These are phyloP conservation scores for Trichophyton simii DNA, from an alignment of 2,329 filamentous ascomycete genomes.

Conservation along the genomic window DNA sequence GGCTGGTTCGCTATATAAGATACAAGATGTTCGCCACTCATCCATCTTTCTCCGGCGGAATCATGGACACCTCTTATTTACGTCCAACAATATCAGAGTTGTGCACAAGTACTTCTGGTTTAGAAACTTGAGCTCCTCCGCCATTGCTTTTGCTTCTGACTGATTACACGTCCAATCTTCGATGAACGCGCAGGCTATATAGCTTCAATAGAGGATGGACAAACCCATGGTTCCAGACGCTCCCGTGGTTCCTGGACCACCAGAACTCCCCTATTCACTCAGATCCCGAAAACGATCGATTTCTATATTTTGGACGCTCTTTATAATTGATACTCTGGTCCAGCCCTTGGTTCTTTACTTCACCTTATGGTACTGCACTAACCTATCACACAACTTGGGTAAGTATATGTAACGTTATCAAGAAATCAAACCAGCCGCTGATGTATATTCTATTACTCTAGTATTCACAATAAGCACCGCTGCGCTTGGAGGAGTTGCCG, in stretches of 20 bases:
- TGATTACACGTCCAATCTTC: background rate
- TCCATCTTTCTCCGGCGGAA: background rate
- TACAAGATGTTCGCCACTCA: slow-evolving; percentile 1
- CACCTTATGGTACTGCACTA: slow-evolving; percentile 46
- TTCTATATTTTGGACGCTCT: slow-evolving; percentile 46
- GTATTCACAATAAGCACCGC: slow-evolving; percentile 34
- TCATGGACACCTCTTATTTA: background rate
- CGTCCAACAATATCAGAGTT: background rate
- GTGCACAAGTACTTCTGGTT: background rate
- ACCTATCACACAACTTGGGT: slow-evolving; percentile 34
- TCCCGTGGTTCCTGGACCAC: slow-evolving; percentile 23
- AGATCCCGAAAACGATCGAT: slow-evolving; percentile 44
- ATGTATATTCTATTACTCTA: slow-evolving; percentile 11
- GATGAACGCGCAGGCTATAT: background rate
- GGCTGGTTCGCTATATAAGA: background rate
- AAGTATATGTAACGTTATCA: slow-evolving; percentile 3
- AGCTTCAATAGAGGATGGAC: slow-evolving; percentile 19
- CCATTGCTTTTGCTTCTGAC: background rate
- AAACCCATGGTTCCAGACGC: slow-evolving; percentile 17
- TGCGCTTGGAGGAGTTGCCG: slow-evolving; percentile 29
- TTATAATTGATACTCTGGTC: slow-evolving; percentile 46
- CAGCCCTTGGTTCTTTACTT: slow-evolving; percentile 51
- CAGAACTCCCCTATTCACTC: slow-evolving; percentile 45
- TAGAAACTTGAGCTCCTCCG: background rate
- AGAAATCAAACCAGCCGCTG: background rate